Conservation (phyloP, 2,329 filamentous ascomycete genomes). For the Rhinocladiella mackenziei region DNA sequence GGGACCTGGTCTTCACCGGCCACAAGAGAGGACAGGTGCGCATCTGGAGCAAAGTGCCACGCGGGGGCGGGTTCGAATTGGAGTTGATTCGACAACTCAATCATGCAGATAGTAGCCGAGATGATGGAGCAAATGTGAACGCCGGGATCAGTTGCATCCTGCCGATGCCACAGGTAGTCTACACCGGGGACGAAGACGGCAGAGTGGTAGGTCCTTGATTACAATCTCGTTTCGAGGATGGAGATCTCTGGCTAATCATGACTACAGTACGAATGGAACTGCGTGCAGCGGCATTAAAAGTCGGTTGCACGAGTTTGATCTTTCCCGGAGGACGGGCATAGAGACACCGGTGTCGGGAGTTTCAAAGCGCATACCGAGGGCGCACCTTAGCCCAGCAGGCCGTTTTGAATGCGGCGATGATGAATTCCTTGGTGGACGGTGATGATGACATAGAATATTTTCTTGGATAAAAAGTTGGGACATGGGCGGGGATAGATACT, state of each 20-base stretch:
- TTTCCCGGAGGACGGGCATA: neutral
- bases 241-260: conserved; percentile 10
- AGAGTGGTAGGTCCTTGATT: conserved; percentile 66
- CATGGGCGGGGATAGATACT: conserved; percentile 1
- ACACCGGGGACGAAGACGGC: conserved; percentile 91
- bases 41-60: conserved; percentile 48
- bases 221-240: neutral
- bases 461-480: neutral
- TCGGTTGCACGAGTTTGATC: neutral
- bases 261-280: conserved; percentile 55
- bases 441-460: too few species aligned
- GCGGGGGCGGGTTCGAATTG: conserved; percentile 66
- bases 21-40: conserved; percentile 81
- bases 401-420: conserved; percentile 8
- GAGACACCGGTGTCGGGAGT: conserved; percentile 4
- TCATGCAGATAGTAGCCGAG: conserved; percentile 66
- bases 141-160: conserved; percentile 81
- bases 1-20: conserved; percentile 81
- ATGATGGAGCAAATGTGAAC: conserved; percentile 51
- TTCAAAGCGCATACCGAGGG: conserved; percentile 19
- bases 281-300: conserved; percentile 47
- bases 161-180: conserved; percentile 76
- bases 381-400: neutral
- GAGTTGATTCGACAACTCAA: conserved; percentile 77
- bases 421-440: neutral